Evolutionary conservation across 2,329 filamentous ascomycete genomes (phyloP).

Genomic region (Neodidymelliopsis sp.): DNA sequence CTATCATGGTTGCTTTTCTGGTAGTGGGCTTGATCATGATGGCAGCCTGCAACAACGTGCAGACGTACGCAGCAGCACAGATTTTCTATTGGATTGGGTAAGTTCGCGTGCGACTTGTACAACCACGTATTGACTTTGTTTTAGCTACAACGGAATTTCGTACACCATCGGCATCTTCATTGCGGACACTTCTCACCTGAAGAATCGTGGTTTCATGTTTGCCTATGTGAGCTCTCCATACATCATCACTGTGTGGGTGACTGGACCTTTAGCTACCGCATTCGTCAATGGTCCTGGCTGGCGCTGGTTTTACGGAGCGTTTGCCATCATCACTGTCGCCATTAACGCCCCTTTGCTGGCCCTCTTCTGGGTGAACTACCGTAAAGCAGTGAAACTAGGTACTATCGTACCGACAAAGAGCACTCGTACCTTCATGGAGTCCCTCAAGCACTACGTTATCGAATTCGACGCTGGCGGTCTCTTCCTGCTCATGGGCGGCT

Average conservation of each 20-base stretch:
- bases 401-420: slow-evolving; percentile 53
- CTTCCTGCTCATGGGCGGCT: slow-evolving; percentile 65
- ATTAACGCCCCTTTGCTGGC: slow-evolving; percentile 68
- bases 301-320: slow-evolving; percentile 73
- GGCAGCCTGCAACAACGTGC: slow-evolving; percentile 66
- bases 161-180: slow-evolving; percentile 70
- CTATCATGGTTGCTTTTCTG: slow-evolving; percentile 31
- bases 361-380: slow-evolving; percentile 63
- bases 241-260: slow-evolving; percentile 31
- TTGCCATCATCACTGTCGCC: slow-evolving; percentile 67
- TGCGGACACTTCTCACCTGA: slow-evolving; percentile 69
- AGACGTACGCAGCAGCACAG: slow-evolving; percentile 67
- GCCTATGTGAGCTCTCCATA: slow-evolving; percentile 50
- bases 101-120: slow-evolving; percentile 31
- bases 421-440: slow-evolving; percentile 57
- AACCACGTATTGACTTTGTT: background rate
- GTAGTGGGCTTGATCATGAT: slow-evolving; percentile 64
- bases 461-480: slow-evolving; percentile 71
- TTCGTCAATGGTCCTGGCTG: slow-evolving; percentile 61
- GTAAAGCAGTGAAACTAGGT: slow-evolving; percentile 65
- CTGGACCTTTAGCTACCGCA: slow-evolving; percentile 25
- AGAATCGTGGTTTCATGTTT: slow-evolving; percentile 69
- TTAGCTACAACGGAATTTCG: slow-evolving; percentile 57
- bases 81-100: slow-evolving; percentile 70
- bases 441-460: slow-evolving; percentile 61